Evolutionary conservation across 75 land plant genomes (phyloP), one percentile per base, ranked within the genome.

Genomic region (Larix kaempferi): DNA sequence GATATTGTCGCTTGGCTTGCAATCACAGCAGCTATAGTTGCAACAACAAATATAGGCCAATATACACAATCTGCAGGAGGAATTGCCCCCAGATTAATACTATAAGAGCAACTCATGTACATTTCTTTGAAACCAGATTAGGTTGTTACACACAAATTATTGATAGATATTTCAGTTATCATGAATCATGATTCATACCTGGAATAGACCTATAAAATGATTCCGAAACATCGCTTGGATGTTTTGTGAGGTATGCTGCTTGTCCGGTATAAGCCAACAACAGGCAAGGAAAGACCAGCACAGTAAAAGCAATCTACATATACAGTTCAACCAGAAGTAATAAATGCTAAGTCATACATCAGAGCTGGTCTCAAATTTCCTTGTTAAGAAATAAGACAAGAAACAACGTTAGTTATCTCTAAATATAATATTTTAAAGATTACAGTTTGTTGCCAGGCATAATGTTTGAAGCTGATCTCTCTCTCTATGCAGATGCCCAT

Each of bases 1-100:
- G 97, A 92, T 74, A 94, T 88, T 63, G 93, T 91, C 12, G 94
- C 94, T 74, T 93, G 96, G 77, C 97, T 94, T 25, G 95, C 97
- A 71, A 94, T 89, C 56, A 85, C 56, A 26, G 97, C 95, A 49
- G 97, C 94, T 17, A 76, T 80, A 23, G 89, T 85, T 77, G 97
- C 90, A 76, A 92, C 77, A 21, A 84, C 39, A 78, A 94, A 92
- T 76, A 89, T 80, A 7, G 96, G 96, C 96, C 96, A 94, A 74
- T 91, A 89, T 80, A 93, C 84, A 56, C 59, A 66, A 27, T 90
- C 96, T 94, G 81, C 79, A 71, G 26, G 29, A 67, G 21, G 39
- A 78, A 60, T 16, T 56, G 12, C 25, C 23, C 3, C 61, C 60
- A 23, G n/a, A 22, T 41, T 71, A 63, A 49, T 26, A 59, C 59